Evolutionary conservation across 768 basidiomycete species (phyloP).

Genomic region (Agaricus bisporus): DNA sequence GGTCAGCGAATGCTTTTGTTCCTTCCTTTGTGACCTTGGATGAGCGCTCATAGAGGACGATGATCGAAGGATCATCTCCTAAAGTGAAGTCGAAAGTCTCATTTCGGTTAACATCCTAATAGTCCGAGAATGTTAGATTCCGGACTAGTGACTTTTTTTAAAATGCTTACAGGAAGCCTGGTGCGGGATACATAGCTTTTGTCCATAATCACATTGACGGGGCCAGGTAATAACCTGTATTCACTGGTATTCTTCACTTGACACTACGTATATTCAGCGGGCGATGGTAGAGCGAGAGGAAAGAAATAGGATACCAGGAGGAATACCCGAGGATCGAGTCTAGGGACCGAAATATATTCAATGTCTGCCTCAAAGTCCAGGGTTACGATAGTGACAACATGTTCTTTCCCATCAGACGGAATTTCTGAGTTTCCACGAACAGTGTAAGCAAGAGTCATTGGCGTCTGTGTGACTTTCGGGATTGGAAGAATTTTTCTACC

Average conservation of each 20-base stretch:
- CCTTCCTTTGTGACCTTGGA: constrained; percentile 28
- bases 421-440: constrained; percentile 47
- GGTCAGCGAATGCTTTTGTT: constrained; percentile 39
- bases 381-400: constrained; percentile 47
- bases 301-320: constrained; percentile 32
- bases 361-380: constrained; percentile 40
- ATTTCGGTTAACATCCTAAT: constrained; percentile 39
- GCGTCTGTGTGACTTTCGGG: constrained; percentile 39
- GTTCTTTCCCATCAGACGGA: constrained; percentile 47
- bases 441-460: constrained; percentile 44
- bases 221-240: constrained; percentile 47
- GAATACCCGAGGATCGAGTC: constrained; percentile 42
- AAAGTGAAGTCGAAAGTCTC: constrained; percentile 53
- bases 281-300: neutral
- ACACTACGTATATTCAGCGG: constrained; percentile 23
- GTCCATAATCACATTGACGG: constrained; percentile 51
- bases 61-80: constrained; percentile 38
- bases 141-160: neutral
- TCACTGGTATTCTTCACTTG: constrained; percentile 52
- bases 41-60: constrained; percentile 39
- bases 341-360: constrained; percentile 45
- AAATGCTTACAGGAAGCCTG: constrained; percentile 29
- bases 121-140: neutral
- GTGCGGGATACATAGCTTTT: constrained; percentile 51
- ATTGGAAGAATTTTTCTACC: neutral